Evolutionary conservation across 805 yeast genomes (phyloP), one percentile per base, ranked within the genome.

Genomic region (Lipomyces spencermartinsiae): DNA sequence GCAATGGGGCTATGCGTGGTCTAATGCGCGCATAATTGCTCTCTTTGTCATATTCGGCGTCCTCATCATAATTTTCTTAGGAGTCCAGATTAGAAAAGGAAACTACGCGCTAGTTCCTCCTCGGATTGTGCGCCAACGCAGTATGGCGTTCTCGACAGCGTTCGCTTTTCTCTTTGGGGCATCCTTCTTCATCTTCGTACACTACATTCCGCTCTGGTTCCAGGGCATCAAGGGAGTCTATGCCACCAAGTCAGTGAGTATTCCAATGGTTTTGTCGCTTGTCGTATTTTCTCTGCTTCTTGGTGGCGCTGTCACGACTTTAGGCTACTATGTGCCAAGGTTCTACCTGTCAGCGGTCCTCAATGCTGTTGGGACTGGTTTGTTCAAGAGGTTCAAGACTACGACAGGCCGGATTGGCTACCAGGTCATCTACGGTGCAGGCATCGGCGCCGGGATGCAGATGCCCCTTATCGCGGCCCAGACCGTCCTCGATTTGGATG

Each of bases 31-130:
- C 14, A 62, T 62, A 22, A 62, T 62, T 43, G 65, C 39, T 59
- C 46, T 62, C 14, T 58, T 62, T 16, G 66, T 62, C 6, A 7
- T 84, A 46, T 88, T 88, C 37, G 83, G 79, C 1, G 63, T 76
- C 0, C 77, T 80, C 37, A 78, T 84, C 33, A 66, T 82, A 0
- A 67, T 74, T 0, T 87, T 89, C 64, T 51, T 86, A 8, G 34
- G 85, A 1, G 80, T 84, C 37, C 91, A 89, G 73, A 78, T 82
- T 78, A 83, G 80, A 65, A 49, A 82, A 2, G 81, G 87, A 0
- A 79, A 74, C 62, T 75, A 84, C 29, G 89, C 89, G 4, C 83
- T 85, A 85, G 77, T 86, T 58, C 89, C 89, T 7, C 76, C 84
- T 58, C 74, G 80, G 54, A 71, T 84, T 46, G 81, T 85, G 77